Evolutionary conservation across 2,329 filamentous ascomycete genomes (phyloP).

Genomic region (Geosmithia morbida): DNA sequence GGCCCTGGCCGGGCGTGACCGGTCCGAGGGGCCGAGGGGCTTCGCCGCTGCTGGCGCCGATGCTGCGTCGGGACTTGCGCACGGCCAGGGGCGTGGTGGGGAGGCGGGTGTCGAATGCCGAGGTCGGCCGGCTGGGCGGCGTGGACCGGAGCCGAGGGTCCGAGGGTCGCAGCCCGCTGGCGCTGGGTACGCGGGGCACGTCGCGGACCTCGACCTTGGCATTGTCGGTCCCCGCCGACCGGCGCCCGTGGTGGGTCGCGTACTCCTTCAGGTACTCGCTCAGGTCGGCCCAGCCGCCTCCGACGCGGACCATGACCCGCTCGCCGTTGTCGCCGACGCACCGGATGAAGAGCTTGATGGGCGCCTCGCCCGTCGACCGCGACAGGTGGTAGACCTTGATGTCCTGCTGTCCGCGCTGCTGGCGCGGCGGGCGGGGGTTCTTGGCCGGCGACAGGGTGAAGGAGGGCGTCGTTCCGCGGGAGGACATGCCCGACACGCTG

Average conservation of each 20-base stretch:
- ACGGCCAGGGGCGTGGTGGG: conserved; percentile 35
- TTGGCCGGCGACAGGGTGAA: conserved; percentile 56
- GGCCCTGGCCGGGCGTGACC: conserved; percentile 24
- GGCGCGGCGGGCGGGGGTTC: conserved; percentile 29
- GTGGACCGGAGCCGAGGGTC: conserved; percentile 4
- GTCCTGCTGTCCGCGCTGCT: conserved; percentile 46
- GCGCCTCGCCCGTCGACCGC: conserved; percentile 66
- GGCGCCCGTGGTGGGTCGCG: conserved; percentile 78
- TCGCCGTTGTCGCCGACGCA: conserved; percentile 82
- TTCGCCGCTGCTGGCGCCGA: conserved; percentile 19
- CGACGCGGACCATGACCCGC: conserved; percentile 94
- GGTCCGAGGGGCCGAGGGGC: conserved; percentile 7
- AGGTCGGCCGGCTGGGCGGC: conserved; percentile 24
- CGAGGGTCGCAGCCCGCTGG: background rate
- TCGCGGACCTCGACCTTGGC: conserved; percentile 48
- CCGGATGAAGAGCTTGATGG: conserved; percentile 89
- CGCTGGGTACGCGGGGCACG: conserved; percentile 9
- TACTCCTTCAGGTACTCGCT: conserved; percentile 93
- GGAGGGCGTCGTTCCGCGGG: conserved; percentile 48
- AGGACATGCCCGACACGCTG: conserved; percentile 34
- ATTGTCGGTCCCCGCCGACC: conserved; percentile 29
- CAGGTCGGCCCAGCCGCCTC: conserved; percentile 94
- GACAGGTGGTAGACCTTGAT: conserved; percentile 90
- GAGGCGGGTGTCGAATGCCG: conserved; percentile 16
- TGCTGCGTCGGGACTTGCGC: conserved; percentile 36